Conservation (phyloP, 1,284 basidiomycete genomes). For the Boletus subluridellus region DNA sequence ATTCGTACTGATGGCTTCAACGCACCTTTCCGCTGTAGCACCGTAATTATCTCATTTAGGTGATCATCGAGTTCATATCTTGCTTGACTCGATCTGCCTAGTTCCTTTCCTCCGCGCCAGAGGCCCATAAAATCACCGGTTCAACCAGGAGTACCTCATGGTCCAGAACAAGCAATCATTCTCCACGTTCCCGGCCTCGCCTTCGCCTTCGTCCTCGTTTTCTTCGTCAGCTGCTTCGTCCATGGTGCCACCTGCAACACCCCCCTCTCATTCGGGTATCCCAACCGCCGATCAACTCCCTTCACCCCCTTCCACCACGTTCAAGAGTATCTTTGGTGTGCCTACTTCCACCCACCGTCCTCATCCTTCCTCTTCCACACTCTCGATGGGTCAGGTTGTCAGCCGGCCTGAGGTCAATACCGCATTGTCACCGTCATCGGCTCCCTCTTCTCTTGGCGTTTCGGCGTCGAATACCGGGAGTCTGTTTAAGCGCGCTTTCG, state of each 20-base stretch:
- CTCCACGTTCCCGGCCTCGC: conserved; percentile 40
- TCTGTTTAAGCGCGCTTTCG: conserved; percentile 63
- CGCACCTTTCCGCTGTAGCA: conserved; percentile 24
- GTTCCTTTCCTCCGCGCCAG: conserved; percentile 20
- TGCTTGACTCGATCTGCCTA: conserved; percentile 23
- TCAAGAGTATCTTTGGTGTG: conserved; percentile 37
- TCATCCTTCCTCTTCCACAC: conserved; percentile 35
- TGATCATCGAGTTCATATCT: conserved; percentile 32
- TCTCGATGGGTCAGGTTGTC: conserved; percentile 41
- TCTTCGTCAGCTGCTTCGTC: conserved; percentile 41
- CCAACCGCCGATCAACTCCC: conserved; percentile 41
- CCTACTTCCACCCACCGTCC: conserved; percentile 37
- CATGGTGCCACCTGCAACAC: conserved; percentile 39
- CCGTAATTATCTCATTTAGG: conserved; percentile 31
- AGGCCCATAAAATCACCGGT: conserved; percentile 25
- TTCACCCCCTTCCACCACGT: conserved; percentile 34
- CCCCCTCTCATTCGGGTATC: conserved; percentile 41
- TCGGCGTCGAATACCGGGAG: conserved; percentile 39
- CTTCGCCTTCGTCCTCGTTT: conserved; percentile 46
- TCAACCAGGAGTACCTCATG: conserved; percentile 31
- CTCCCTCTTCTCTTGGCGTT: conserved; percentile 24
- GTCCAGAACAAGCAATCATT: conserved; percentile 36
- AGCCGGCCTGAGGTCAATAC: conserved; percentile 35
- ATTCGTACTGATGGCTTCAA: conserved; percentile 19
- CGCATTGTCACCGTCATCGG: conserved; percentile 29